phyloP scores from a whole-genome alignment of 768 basidiomycete species.

The Hygrocybe coccinea region DNA sequence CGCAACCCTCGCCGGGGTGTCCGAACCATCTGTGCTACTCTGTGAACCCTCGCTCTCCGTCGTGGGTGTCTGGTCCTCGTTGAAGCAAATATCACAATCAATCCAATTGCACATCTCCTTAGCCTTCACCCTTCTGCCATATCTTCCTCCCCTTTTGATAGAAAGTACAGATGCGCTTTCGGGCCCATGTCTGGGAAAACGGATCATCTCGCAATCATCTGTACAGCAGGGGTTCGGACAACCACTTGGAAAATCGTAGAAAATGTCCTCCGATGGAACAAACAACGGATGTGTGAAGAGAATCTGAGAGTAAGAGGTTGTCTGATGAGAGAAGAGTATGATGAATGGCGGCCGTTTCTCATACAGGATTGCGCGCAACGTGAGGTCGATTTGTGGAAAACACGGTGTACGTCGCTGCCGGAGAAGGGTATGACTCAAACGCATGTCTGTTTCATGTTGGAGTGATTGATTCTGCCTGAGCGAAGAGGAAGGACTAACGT shows the following conservation, averaged over 20 bases:
- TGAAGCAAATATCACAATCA: slow-evolving; percentile 61
- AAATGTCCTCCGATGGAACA: slow-evolving; percentile 68
- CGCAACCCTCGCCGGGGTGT: slow-evolving; percentile 24
- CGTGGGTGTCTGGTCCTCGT: slow-evolving; percentile 35
- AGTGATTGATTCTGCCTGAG: neutral
- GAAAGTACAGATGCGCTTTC: slow-evolving; percentile 59
- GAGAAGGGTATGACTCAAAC: slow-evolving; percentile 59
- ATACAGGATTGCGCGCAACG: slow-evolving; percentile 67
- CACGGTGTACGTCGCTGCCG: slow-evolving; percentile 71
- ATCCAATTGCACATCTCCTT: slow-evolving; percentile 82
- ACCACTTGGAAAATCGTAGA: slow-evolving; percentile 73
- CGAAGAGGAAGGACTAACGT: slow-evolving; percentile 42
- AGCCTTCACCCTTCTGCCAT: slow-evolving; percentile 44
- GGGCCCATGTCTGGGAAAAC: slow-evolving; percentile 63
- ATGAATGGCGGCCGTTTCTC: slow-evolving; percentile 75
- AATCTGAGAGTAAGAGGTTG: slow-evolving; percentile 76
- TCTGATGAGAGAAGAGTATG: slow-evolving; percentile 74
- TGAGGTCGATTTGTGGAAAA: slow-evolving; percentile 78
- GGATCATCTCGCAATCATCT: slow-evolving; percentile 79
- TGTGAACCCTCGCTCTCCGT: slow-evolving; percentile 43
- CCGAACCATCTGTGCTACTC: slow-evolving; percentile 33
- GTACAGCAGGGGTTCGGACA: slow-evolving; percentile 76
- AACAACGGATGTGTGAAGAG: slow-evolving; percentile 69
- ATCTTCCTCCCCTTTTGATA: slow-evolving; percentile 52
- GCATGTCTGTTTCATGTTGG: slow-evolving; percentile 46